Conservation (phyloP, 1,284 basidiomycete species). For the Sporisorium exsertum region DNA sequence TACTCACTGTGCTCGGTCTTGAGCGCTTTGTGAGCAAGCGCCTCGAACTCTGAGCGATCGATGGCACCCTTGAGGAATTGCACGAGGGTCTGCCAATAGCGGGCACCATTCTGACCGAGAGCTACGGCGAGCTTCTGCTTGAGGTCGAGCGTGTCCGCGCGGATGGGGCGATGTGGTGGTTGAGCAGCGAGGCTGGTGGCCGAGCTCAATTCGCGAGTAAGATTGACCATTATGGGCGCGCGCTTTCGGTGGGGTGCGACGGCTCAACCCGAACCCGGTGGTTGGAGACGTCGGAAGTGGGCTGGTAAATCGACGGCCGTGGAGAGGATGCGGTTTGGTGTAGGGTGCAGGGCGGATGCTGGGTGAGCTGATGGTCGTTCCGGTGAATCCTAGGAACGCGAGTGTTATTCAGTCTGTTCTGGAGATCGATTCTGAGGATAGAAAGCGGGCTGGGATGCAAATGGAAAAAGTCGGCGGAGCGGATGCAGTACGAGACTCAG, state of each 20-base stretch:
- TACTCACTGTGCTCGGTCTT: conserved; percentile 61
- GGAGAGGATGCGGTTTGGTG: background rate
- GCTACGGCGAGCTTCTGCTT: conserved; percentile 62
- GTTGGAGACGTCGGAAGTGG: conserved; percentile 1
- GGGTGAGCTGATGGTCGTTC: background rate
- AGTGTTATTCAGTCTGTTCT: background rate
- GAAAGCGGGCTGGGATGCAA: background rate
- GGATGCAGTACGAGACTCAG: background rate
- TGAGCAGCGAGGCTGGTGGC: conserved; percentile 31
- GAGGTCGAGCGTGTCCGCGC: conserved; percentile 63
- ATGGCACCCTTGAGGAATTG: conserved; percentile 70
- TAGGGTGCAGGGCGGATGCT: background rate
- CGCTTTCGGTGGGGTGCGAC: conserved; percentile 32
- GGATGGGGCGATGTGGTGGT: conserved; percentile 44
- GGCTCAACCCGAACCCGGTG: conserved; percentile 10
- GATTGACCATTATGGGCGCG: conserved; percentile 32
- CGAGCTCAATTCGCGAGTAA: conserved; percentile 44
- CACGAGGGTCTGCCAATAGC: conserved; percentile 70
- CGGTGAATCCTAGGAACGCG: background rate
- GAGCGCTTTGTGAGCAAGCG: conserved; percentile 56
- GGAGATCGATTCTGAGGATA: background rate
- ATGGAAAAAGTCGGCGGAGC: background rate
- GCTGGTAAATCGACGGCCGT: background rate
- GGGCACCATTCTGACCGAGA: conserved; percentile 60
- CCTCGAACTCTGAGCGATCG: conserved; percentile 69